Conservation (phyloP, 2,329 filamentous ascomycete genomes). For the Pseudopyrenochaeta lycopersici region DNA sequence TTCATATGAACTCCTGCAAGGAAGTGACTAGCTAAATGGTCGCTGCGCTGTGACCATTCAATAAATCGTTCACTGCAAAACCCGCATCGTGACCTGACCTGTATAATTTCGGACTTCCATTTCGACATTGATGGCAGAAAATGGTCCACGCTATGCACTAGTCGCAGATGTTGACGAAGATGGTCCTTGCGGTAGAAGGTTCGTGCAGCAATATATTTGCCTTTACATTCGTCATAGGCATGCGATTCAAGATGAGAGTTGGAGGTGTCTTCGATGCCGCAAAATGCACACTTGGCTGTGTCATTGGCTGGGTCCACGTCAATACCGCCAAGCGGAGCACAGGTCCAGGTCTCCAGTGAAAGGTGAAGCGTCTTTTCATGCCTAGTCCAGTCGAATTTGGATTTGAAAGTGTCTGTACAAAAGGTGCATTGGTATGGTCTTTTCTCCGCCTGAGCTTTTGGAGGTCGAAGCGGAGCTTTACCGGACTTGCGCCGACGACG, state of each 20-base stretch:
- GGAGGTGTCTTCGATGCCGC: constrained; percentile 60
- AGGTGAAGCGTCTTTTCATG: constrained; percentile 40
- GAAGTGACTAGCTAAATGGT: constrained; percentile 62
- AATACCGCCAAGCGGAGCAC: constrained; percentile 63
- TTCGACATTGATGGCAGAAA: constrained; percentile 69
- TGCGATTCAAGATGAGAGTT: constrained; percentile 64
- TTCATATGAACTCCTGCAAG: constrained; percentile 59
- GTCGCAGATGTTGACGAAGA: constrained; percentile 64
- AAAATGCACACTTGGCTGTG: constrained; percentile 64
- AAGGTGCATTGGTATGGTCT: constrained; percentile 44
- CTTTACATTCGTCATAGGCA: constrained; percentile 68
- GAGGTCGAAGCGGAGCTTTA: too few relatives aligned
- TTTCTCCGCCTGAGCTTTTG: too few relatives aligned
- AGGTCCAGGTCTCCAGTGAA: constrained; percentile 52
- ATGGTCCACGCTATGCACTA: constrained; percentile 67
- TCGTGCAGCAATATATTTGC: constrained; percentile 66
- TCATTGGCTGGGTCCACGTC: constrained; percentile 63
- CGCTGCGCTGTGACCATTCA: constrained; percentile 57
- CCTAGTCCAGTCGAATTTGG: constrained; percentile 40
- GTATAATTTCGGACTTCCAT: constrained; percentile 62
- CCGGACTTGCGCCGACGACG: too few relatives aligned
- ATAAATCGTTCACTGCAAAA: constrained; percentile 56
- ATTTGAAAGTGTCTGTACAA: constrained; percentile 37
- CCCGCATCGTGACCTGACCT: constrained; percentile 60
- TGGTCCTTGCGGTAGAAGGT: constrained; percentile 69